These are phyloP conservation scores for Schoenoplectus tabernaemontani DNA, from an alignment of 202 grass and related monocot species.

Conservation along the genomic window DNA sequence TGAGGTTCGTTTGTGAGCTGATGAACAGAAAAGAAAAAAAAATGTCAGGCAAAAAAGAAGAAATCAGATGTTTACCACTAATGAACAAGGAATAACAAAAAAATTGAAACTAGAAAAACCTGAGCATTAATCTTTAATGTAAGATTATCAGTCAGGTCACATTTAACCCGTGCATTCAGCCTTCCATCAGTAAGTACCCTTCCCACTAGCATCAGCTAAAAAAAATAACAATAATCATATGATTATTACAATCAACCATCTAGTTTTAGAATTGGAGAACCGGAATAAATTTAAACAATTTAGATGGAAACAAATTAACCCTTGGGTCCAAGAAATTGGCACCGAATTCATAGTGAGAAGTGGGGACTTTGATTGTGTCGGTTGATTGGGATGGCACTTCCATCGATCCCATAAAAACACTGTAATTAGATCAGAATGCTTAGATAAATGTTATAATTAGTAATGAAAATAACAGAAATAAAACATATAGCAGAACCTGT, in stretches of 20 bases:
- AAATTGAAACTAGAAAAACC: too few relatives aligned
- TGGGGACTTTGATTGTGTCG: slow-evolving; percentile 86
- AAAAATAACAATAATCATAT: background rate
- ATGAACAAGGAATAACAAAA: slow-evolving; percentile 85
- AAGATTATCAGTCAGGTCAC: slow-evolving; percentile 82
- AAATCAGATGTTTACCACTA: too few relatives aligned
- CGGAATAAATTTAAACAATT: background rate
- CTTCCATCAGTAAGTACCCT: slow-evolving; percentile 92
- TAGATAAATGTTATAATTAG: background rate
- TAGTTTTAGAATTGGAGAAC: background rate
- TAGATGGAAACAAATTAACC: slow-evolving; percentile 40
- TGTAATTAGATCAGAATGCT: slow-evolving; percentile 33
- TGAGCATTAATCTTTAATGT: slow-evolving; percentile 90
- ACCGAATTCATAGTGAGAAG: slow-evolving; percentile 91
- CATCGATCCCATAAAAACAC: slow-evolving; percentile 88
- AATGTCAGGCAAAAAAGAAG: too few relatives aligned
- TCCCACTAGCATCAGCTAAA: slow-evolving; percentile 89
- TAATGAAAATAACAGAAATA: background rate
- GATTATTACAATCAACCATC: slow-evolving; percentile 2
- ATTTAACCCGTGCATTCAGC: slow-evolving; percentile 95
- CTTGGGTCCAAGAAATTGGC: slow-evolving; percentile 96
- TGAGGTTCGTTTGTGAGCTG: slow-evolving; percentile 85
- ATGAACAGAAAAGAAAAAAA: slow-evolving; percentile 95
- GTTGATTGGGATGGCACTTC: slow-evolving; percentile 73
- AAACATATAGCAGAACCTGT: slow-evolving; percentile 41